These are phyloP conservation scores for Saccharomyces mikatae DNA, from an alignment of 805 yeast genomes.

Conservation along the genomic window DNA sequence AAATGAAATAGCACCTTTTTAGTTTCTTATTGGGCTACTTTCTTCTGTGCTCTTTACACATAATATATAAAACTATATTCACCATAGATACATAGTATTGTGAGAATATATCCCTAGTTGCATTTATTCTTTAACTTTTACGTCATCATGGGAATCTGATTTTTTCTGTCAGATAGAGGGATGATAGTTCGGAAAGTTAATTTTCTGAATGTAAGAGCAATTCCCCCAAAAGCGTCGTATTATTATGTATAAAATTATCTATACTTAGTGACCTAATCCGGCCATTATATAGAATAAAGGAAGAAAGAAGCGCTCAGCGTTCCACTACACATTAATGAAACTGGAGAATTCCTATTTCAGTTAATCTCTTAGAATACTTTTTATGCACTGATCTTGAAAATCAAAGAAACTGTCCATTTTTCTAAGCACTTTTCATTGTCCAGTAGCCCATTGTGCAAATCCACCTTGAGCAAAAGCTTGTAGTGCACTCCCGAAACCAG, in stretches of 20 bases:
- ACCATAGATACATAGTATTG: background rate
- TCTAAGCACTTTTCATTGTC: conserved; percentile 14
- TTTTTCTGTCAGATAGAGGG: background rate
- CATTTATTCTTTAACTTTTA: background rate
- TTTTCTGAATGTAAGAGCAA: background rate
- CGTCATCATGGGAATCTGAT: background rate
- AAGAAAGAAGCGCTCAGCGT: background rate
- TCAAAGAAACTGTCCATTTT: background rate
- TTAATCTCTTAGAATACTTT: background rate
- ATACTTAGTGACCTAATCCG: background rate
- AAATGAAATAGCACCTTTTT: background rate
- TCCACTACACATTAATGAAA: background rate
- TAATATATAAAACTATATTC: background rate
- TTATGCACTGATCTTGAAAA: background rate
- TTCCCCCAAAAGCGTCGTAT: background rate
- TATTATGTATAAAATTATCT: background rate
- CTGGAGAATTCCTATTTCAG: background rate
- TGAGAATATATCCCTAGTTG: background rate
- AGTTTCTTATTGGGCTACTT: background rate
- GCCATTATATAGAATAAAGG: background rate
- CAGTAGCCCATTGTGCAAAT: conserved; percentile 31
- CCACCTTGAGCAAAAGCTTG: conserved; percentile 30
- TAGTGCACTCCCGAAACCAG: conserved; percentile 24
- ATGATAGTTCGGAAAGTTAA: background rate
- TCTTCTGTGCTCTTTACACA: background rate